Conservation (phyloP, 139 green algal genomes). For the Spirogloea muscicola region DNA sequence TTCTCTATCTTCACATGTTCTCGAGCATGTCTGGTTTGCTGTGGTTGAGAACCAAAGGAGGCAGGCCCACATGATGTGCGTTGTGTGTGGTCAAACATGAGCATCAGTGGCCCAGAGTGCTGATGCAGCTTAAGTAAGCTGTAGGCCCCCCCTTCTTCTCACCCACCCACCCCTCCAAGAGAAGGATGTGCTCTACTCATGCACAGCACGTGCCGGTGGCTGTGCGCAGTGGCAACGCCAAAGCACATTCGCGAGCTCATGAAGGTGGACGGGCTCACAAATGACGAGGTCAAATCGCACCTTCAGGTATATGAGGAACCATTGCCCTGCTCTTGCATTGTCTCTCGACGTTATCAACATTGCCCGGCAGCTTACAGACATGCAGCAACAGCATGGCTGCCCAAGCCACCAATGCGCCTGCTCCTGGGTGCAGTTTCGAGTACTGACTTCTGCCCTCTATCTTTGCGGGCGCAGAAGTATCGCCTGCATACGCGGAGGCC, state of each 20-base stretch:
- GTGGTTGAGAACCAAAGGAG: not conserved
- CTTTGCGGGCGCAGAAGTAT: slow-evolving; percentile 23
- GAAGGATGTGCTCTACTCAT: too few species aligned
- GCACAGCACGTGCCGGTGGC: too few species aligned
- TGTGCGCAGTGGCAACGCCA: slow-evolving; percentile 39
- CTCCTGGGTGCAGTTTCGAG: not conserved
- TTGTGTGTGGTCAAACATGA: not conserved
- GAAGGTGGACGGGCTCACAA: slow-evolving; percentile 44
- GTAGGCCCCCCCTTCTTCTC: not conserved
- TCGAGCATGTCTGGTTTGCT: too few species aligned
- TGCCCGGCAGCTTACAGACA: not conserved
- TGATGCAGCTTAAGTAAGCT: not conserved
- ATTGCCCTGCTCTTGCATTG: not conserved
- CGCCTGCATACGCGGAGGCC: slow-evolving; percentile 30
- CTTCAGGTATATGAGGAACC: slow-evolving; percentile 34
- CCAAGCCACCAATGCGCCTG: not conserved
- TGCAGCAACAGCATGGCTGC: not conserved
- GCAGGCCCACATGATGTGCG: not conserved
- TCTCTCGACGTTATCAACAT: not conserved
- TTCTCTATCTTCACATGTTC: not conserved
- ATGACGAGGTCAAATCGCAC: slow-evolving; percentile 49
- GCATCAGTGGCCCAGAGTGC: not conserved
- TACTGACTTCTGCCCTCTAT: not conserved
- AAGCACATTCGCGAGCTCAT: slow-evolving; percentile 49
- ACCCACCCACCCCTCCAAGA: too few species aligned